These are phyloP conservation scores for Telfairia occidentalis DNA, from an alignment of 331 rosid species.

Conservation along the genomic window DNA sequence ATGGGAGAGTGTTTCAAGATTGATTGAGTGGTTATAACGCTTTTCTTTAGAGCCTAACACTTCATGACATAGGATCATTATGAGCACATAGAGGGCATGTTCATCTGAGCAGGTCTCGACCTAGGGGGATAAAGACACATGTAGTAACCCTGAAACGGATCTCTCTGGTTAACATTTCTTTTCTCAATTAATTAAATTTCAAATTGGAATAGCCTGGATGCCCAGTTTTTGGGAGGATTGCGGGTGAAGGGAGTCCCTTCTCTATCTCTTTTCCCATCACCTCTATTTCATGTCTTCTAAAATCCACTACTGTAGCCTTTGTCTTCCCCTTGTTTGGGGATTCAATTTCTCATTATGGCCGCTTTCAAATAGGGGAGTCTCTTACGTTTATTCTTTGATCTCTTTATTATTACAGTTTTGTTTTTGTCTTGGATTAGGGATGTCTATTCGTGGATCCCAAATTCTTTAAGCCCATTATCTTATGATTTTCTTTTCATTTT, in stretches of 20 bases:
- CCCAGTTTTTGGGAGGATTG: background rate
- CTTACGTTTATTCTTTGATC: background rate
- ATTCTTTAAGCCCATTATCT: too few species aligned
- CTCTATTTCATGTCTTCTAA: background rate
- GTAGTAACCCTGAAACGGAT: background rate
- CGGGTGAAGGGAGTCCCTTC: background rate
- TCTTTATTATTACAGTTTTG: background rate
- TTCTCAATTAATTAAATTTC: background rate
- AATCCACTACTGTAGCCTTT: background rate
- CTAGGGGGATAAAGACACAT: background rate
- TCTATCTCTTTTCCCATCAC: background rate
- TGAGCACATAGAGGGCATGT: background rate
- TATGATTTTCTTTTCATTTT: too few species aligned
- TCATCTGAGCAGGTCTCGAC: background rate
- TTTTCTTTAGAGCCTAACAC: background rate
- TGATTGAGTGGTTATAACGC: background rate
- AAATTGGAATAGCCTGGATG: background rate
- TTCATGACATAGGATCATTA: background rate
- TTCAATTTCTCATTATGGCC: background rate
- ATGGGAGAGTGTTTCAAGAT: background rate
- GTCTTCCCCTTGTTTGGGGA: background rate
- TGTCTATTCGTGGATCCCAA: too few species aligned
- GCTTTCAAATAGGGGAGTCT: background rate
- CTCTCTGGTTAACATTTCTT: background rate
- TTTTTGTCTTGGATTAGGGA: background rate